These are phyloP conservation scores for Colletotrichum truncatum DNA, from an alignment of 2,329 filamentous ascomycete species.

Conservation along the genomic window DNA sequence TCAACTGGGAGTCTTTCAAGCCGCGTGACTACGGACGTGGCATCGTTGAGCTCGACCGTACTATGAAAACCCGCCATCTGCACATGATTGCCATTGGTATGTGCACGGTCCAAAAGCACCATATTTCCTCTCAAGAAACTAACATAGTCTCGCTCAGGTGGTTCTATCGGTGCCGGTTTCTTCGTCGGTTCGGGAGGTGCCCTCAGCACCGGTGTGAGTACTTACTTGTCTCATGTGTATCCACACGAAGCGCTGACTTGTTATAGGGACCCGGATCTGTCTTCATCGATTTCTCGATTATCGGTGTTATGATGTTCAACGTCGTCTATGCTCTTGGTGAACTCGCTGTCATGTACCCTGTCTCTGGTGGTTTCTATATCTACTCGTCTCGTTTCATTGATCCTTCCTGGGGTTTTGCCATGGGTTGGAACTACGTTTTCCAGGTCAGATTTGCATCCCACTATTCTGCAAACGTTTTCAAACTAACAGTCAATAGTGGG, in stretches of 20 bases:
- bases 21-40: slow-evolving; percentile 31
- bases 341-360: slow-evolving; percentile 62
- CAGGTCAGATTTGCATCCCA: slow-evolving; percentile 36
- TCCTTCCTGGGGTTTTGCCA: slow-evolving; percentile 61
- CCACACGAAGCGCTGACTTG: not conserved
- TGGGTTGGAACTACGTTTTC: slow-evolving; percentile 60
- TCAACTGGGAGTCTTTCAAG: slow-evolving; percentile 36
- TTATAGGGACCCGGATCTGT: slow-evolving; percentile 43
- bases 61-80: slow-evolving; percentile 57
- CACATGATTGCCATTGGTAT: slow-evolving; percentile 60
- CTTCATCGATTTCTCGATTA: slow-evolving; percentile 54
- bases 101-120: slow-evolving; percentile 10
- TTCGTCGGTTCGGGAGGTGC: slow-evolving; percentile 67
- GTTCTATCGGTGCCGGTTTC: slow-evolving; percentile 68
- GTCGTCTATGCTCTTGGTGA: slow-evolving; percentile 69
- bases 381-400: slow-evolving; percentile 67
- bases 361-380: slow-evolving; percentile 67
- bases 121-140: not conserved
- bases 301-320: slow-evolving; percentile 64
- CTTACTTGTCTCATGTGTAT: not conserved
- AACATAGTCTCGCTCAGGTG: not conserved
- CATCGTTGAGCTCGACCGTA: slow-evolving; percentile 36
- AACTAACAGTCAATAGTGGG: slow-evolving; percentile 42
- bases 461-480: not conserved
- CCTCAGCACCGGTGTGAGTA: slow-evolving; percentile 54